Percentiles rank a stretch among this genome's conserved stretches.
These are phyloP conservation scores for Neospermospora avenae DNA, from an alignment of 2,329 filamentous ascomycete genomes.

Conservation along the genomic window DNA sequence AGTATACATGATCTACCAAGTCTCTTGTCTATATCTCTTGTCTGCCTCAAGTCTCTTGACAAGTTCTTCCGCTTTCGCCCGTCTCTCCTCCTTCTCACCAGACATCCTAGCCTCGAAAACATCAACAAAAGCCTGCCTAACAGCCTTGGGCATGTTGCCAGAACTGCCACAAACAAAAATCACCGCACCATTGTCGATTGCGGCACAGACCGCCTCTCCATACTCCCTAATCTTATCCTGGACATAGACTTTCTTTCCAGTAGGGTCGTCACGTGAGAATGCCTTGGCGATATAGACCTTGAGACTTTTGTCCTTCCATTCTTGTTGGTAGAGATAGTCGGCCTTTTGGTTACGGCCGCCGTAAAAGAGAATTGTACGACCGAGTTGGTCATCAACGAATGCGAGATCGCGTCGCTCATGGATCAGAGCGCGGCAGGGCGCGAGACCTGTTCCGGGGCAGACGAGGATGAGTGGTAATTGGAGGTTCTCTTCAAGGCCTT, in stretches of 20 bases:
- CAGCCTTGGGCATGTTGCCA: conserved; percentile 68
- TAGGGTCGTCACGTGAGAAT: conserved; percentile 66
- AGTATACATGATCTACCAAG: conserved; percentile 48
- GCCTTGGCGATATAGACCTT: conserved; percentile 57
- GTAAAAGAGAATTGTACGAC: conserved; percentile 64
- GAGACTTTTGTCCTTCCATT: conserved; percentile 57
- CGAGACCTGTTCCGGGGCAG: conserved; percentile 82
- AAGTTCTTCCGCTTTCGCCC: conserved; percentile 52
- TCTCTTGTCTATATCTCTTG: conserved; percentile 65
- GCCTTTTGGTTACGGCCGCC: conserved; percentile 71
- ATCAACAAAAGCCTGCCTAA: conserved; percentile 64
- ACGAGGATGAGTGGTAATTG: conserved; percentile 65
- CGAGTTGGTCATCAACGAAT: conserved; percentile 33
- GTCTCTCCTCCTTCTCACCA: conserved; percentile 31
- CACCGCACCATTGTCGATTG: conserved; percentile 51
- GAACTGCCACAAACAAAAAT: conserved; percentile 57
- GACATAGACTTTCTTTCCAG: conserved; percentile 58
- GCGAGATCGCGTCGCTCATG: conserved; percentile 54
- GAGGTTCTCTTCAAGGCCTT: conserved; percentile 40
- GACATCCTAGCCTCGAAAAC: conserved; percentile 39
- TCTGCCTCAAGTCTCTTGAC: conserved; percentile 56
- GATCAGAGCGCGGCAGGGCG: conserved; percentile 78
- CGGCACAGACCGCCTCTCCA: conserved; percentile 38
- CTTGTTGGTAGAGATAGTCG: conserved; percentile 79
- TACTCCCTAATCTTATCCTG: conserved; percentile 42